Evolutionary conservation across 768 basidiomycete species (phyloP).

Genomic region (Podaxis pistillaris): DNA sequence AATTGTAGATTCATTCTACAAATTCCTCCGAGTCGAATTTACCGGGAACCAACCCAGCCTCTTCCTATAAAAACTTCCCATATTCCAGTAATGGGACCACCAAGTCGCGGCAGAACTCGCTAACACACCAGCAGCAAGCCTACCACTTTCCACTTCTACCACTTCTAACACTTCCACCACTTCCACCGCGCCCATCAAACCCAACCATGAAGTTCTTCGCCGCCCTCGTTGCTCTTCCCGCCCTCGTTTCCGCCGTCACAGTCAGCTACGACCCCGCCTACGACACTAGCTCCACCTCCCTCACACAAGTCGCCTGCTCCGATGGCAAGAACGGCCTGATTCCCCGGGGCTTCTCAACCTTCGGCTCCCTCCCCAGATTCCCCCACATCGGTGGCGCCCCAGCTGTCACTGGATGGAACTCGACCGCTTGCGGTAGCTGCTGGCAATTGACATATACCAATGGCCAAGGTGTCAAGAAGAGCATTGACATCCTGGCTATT

Average conservation of each 20-base stretch:
- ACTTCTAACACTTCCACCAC: background rate
- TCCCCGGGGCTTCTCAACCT: slow-evolving; percentile 44
- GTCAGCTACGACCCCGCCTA: slow-evolving; percentile 47
- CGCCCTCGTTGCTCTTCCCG: slow-evolving; percentile 21
- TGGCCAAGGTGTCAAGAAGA: slow-evolving; percentile 26
- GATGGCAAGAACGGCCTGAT: slow-evolving; percentile 53
- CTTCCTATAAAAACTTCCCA: background rate
- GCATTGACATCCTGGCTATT: slow-evolving; percentile 50
- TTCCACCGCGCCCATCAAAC: background rate
- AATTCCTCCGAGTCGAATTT: background rate
- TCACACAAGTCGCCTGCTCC: slow-evolving; percentile 44
- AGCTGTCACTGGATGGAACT: slow-evolving; percentile 50
- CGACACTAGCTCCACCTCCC: slow-evolving; percentile 41
- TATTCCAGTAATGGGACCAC: background rate
- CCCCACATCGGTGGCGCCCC: slow-evolving; percentile 58
- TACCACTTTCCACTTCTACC: background rate
- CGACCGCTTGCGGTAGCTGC: slow-evolving; percentile 55
- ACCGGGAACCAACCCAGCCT: slow-evolving; percentile 4
- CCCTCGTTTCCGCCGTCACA: slow-evolving; percentile 18
- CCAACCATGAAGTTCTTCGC: slow-evolving; percentile 32
- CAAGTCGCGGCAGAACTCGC: background rate
- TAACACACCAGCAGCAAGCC: background rate
- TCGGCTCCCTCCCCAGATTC: slow-evolving; percentile 53
- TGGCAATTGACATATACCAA: slow-evolving; percentile 54
- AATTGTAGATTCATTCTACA: background rate